Evolutionary conservation across 2,329 filamentous ascomycete genomes (phyloP), one percentile per base, ranked within the genome.

Genomic region (Fusarium coicis): DNA sequence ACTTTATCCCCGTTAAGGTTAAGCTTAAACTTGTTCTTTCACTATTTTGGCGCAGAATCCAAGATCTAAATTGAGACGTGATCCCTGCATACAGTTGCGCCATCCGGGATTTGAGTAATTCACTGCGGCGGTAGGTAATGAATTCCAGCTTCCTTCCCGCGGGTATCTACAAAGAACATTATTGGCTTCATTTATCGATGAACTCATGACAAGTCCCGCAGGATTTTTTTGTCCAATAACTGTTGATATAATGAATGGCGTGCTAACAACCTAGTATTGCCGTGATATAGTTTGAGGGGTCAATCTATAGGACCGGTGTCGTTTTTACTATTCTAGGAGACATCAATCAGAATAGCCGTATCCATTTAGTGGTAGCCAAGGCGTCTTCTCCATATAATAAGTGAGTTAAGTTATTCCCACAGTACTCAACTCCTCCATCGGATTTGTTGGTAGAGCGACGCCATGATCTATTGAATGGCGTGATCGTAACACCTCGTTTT

Each of bases 61-160:
- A 34, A 23, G 30, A 11, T 1, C 11, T 9, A 5, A 12, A 36
- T 3, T 4, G 5, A 19, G 12, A 18, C 16, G 47, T 11, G 30
- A 19, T 36, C 4, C 8, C 9, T 19, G 3, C 3, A 7, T 2
- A 14, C 0, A 23, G 47, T 36, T 52, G 10, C 47, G 32, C n/a
- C 16, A 52, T 52, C 7, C 14, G 10, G 11, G 7, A 34, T 18
- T 12, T 14, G 5, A 23, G 12, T 23, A 52, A 26, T 4, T 14
- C 11, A 19, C 8, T 6, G 5, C 19, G 15, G 6, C 34, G 1
- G 2, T 12, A n/a, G 15, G 28, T 23, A 5, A n/a, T 10, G 4
- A 18, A 21, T 39, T 39, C 37, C 19, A 21, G 19, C 37, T 39
- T 39, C 2, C 7, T 16, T 26, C 28, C 46, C 46, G 21, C 21